phyloP scores from a whole-genome alignment of 768 basidiomycete genomes.

The Coprinellus micaceus region DNA sequence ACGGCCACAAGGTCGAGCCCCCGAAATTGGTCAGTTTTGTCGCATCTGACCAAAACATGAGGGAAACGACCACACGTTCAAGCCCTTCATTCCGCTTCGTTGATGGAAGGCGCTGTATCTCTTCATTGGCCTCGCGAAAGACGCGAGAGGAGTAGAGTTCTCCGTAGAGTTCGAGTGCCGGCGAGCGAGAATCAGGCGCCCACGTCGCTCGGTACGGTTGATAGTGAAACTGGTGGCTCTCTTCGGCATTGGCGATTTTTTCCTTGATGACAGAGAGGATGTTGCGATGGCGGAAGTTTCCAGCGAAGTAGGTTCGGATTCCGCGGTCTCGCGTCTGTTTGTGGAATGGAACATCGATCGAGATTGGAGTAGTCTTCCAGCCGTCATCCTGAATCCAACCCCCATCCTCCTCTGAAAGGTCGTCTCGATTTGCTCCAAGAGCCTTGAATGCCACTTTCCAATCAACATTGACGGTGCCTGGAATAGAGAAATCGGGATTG shows the following conservation, averaged over 20 bases:
- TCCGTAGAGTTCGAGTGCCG: conserved; percentile 10
- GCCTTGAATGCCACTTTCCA: neutral
- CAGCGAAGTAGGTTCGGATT: conserved; percentile 16
- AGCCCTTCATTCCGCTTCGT: neutral
- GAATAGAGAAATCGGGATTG: neutral
- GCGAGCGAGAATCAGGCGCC: neutral
- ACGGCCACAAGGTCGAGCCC: conserved; percentile 27
- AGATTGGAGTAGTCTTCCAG: conserved; percentile 20
- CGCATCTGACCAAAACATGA: conserved; percentile 31
- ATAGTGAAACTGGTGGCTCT: conserved; percentile 12
- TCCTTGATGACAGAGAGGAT: too few species aligned
- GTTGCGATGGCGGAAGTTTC: conserved; percentile 11
- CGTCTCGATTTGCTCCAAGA: neutral
- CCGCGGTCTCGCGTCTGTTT: conserved; percentile 7
- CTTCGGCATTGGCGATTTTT: conserved; percentile 4
- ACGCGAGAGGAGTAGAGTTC: conserved; percentile 20
- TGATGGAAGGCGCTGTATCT: neutral
- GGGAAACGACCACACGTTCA: conserved; percentile 17
- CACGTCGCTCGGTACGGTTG: conserved; percentile 13
- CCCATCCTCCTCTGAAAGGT: neutral
- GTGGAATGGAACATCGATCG: conserved; percentile 24
- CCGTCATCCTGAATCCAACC: neutral
- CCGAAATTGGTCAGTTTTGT: conserved; percentile 33
- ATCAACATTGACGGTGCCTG: neutral
- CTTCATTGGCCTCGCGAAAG: conserved; percentile 15